Conservation (phyloP, 106 monocot genomes). For the Narthecium ossifragum region DNA sequence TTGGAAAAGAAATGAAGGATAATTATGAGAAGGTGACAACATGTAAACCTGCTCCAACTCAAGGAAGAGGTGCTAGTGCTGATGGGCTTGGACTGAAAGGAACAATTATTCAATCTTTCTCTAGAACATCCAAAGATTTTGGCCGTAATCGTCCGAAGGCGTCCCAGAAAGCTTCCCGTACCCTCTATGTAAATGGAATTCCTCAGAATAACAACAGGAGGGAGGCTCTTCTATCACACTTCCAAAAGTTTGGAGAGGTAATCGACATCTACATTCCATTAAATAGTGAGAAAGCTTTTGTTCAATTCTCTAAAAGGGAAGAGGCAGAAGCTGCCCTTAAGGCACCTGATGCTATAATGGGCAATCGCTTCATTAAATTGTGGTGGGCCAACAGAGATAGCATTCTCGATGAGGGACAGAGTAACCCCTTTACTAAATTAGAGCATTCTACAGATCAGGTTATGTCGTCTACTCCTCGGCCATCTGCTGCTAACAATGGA, state of each 20-base stretch:
- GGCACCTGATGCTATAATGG: slow-evolving; percentile 98
- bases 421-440: slow-evolving; percentile 6
- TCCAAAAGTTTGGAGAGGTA: slow-evolving; percentile 78
- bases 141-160: slow-evolving; percentile 26
- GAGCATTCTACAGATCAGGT: neutral
- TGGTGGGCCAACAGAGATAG: slow-evolving; percentile 98
- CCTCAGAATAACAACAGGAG: slow-evolving; percentile 62
- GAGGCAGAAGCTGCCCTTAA: slow-evolving; percentile 92
- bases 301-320: slow-evolving; percentile 87
- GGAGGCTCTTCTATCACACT: slow-evolving; percentile 74
- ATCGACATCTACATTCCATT: slow-evolving; percentile 82
- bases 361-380: slow-evolving; percentile 92
- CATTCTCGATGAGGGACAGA: slow-evolving; percentile 43
- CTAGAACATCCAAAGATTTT: slow-evolving; percentile 18
- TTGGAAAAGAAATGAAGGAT: slow-evolving; percentile 26
- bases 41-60: slow-evolving; percentile 8
- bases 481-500: slow-evolving; percentile 13
- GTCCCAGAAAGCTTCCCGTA: slow-evolving; percentile 67
- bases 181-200: slow-evolving; percentile 81
- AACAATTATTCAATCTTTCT: slow-evolving; percentile 11
- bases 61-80: slow-evolving; percentile 4
- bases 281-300: slow-evolving; percentile 88
- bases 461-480: slow-evolving; percentile 8
- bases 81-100: slow-evolving; percentile 20
- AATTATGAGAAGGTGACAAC: slow-evolving; percentile 16